These are phyloP conservation scores for Quercus bicolor DNA, from an alignment of 306 rosid species.

Conservation along the genomic window DNA sequence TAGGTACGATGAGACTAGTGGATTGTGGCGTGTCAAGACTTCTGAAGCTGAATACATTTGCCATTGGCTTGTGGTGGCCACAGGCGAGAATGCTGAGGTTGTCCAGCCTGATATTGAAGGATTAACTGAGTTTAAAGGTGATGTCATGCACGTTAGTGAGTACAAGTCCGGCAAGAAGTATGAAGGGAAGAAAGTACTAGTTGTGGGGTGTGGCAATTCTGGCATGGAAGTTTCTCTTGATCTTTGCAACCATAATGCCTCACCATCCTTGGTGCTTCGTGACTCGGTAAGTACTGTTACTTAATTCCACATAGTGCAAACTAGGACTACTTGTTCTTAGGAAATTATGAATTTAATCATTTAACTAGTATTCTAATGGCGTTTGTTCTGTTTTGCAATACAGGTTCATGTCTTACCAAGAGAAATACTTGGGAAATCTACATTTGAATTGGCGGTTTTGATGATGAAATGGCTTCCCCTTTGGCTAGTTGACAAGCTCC, in stretches of 20 bases:
- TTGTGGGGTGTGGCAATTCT: constrained; percentile 92
- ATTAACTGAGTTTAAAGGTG: constrained; percentile 51
- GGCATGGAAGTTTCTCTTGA: constrained; percentile 97
- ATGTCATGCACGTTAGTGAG: constrained; percentile 62
- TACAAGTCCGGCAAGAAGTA: constrained; percentile 78
- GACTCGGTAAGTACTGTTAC: constrained; percentile 57
- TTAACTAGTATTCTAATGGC: constrained; percentile 17
- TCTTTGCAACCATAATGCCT: constrained; percentile 77
- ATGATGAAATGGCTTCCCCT: constrained; percentile 84
- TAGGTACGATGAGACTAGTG: constrained; percentile 62
- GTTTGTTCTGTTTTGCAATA: constrained; percentile 27
- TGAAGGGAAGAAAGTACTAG: constrained; percentile 77
- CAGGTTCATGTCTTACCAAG: constrained; percentile 89
- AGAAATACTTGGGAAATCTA: constrained; percentile 72
- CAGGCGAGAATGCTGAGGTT: constrained; percentile 94
- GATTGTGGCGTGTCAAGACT: constrained; percentile 69
- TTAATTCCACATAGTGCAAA: neutral
- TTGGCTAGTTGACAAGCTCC: constrained; percentile 71
- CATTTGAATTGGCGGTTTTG: constrained; percentile 64
- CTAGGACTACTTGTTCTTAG: too few relatives aligned
- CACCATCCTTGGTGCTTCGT: constrained; percentile 75
- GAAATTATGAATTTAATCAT: neutral
- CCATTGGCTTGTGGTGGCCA: constrained; percentile 83
- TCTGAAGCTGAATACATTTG: constrained; percentile 71
- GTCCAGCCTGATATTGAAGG: constrained; percentile 77